Evolutionary conservation across 2,329 filamentous ascomycete species (phyloP).

Genomic region (Nothopassalora personata): DNA sequence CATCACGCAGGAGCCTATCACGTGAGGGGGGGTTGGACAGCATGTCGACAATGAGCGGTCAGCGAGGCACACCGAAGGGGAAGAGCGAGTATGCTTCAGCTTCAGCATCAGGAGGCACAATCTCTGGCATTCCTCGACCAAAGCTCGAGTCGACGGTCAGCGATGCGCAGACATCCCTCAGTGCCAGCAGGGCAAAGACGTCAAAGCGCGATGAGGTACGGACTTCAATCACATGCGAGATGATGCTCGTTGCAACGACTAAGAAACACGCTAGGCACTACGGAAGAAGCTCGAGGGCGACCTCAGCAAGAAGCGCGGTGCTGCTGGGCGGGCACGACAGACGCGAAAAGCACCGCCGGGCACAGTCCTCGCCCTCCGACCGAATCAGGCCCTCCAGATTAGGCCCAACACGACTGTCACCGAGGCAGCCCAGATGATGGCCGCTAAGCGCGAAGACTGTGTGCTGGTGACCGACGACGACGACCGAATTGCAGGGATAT

Average conservation of each 20-base stretch:
- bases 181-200: slow-evolving; percentile 92
- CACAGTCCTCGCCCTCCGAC: slow-evolving; percentile 90
- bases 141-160: slow-evolving; percentile 55
- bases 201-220: slow-evolving; percentile 94
- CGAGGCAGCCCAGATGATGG: slow-evolving; percentile 97
- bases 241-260: slow-evolving; percentile 4
- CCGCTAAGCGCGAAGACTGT: slow-evolving; percentile 95
- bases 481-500: slow-evolving; percentile 96
- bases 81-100: slow-evolving; percentile 32
- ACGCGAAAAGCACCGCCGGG: slow-evolving; percentile 92
- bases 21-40: slow-evolving; percentile 18
- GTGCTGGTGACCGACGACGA: slow-evolving; percentile 97
- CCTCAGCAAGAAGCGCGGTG: slow-evolving; percentile 93
- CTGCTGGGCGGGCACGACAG: slow-evolving; percentile 70
- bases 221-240: not conserved
- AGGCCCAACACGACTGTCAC: slow-evolving; percentile 91
- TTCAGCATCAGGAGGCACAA: slow-evolving; percentile 53
- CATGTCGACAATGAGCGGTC: slow-evolving; percentile 60
- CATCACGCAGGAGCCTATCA: not conserved
- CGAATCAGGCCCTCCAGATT: slow-evolving; percentile 93
- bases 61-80: slow-evolving; percentile 66
- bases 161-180: slow-evolving; percentile 67
- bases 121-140: slow-evolving; percentile 65
- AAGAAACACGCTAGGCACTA: slow-evolving; percentile 64
- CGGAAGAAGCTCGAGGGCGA: slow-evolving; percentile 95